Percentiles rank a stretch among this genome's conserved stretches.
phyloP scores from a whole-genome alignment of 768 basidiomycete species.

The Suillus clintonianus region DNA sequence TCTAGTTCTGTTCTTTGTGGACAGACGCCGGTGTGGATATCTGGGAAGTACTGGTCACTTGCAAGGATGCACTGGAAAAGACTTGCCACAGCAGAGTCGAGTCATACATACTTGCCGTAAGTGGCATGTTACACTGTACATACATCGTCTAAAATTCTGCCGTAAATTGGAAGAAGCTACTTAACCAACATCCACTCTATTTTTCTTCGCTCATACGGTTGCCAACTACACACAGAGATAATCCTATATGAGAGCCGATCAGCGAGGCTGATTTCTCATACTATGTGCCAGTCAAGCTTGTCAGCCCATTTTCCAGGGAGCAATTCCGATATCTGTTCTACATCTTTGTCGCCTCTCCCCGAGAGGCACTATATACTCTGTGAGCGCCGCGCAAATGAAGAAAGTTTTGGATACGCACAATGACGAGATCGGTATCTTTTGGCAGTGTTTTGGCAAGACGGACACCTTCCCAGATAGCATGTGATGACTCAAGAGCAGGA shows the following conservation, averaged over 20 bases:
- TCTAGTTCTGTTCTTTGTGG: not conserved
- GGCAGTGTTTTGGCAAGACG: conserved; percentile 81
- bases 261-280: conserved; percentile 18
- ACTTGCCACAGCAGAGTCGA: conserved; percentile 10
- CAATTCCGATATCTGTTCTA: conserved; percentile 92
- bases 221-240: too few relatives aligned
- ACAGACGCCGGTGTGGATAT: not conserved
- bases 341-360: conserved; percentile 97
- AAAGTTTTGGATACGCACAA: conserved; percentile 56
- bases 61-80: not conserved
- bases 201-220: too few relatives aligned
- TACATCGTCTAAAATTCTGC: not conserved
- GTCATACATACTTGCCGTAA: conserved; percentile 26
- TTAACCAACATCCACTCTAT: not conserved
- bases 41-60: not conserved
- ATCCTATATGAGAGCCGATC: not conserved
- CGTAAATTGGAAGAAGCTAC: not conserved
- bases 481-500: conserved; percentile 93
- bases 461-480: conserved; percentile 93
- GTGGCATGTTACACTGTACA: conserved; percentile 1
- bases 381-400: not conserved
- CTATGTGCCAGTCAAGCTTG: conserved; percentile 92
- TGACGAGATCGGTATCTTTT: conserved; percentile 84
- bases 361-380: conserved; percentile 71
- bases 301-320: conserved; percentile 94